A percentile compares a stretch with the other conserved stretches of the same genome.
phyloP scores from a whole-genome alignment of 306 rosid species.

The Inga leiocalycina region DNA sequence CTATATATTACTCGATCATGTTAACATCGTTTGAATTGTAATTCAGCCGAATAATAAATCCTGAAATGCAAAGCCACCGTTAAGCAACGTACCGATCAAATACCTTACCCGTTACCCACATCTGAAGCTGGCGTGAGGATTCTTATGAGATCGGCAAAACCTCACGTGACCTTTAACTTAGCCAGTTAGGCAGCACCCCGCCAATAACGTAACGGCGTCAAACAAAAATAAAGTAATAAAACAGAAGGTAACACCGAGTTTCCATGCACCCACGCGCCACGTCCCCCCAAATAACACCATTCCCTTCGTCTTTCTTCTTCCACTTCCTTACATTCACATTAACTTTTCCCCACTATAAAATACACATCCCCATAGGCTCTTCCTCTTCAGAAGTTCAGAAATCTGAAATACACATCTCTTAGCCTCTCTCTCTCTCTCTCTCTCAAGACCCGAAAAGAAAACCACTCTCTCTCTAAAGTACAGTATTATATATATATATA shows the following conservation, averaged over 20 bases:
- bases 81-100: neutral
- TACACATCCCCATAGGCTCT: neutral
- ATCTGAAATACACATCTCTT: slow-evolving; percentile 1
- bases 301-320: neutral
- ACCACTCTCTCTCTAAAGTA: slow-evolving; percentile 25
- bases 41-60: too few species aligned
- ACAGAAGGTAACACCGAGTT: neutral
- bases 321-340: neutral
- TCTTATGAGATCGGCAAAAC: neutral
- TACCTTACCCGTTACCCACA: neutral
- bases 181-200: neutral
- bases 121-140: neutral
- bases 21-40: too few species aligned
- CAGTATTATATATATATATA: neutral
- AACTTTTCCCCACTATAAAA: neutral
- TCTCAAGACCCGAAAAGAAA: neutral
- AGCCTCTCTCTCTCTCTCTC: neutral
- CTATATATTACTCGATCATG: too few species aligned
- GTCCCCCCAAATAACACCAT: neutral
- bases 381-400: neutral
- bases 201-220: neutral
- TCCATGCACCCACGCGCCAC: neutral
- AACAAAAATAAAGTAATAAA: neutral
- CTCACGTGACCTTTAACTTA: neutral
- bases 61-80: too few species aligned